phyloP scores from a whole-genome alignment of 345 rosid species.

The Capsella bursapastoris region DNA sequence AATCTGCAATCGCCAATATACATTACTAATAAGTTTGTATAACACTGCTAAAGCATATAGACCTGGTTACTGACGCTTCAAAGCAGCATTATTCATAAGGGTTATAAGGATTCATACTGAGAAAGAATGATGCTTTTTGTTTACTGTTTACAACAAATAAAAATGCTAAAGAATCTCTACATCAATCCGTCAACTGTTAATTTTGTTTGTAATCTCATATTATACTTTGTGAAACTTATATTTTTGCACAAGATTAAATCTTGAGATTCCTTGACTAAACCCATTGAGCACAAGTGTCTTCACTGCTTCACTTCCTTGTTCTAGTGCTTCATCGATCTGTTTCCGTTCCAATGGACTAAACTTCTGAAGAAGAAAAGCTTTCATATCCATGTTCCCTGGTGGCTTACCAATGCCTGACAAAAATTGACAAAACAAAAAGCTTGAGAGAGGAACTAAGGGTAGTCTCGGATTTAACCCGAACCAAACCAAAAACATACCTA shows the following conservation, averaged over 20 bases:
- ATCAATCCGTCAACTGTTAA: background rate
- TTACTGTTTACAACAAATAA: background rate
- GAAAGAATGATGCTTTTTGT: too few species aligned
- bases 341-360: slow-evolving; percentile 70
- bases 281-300: slow-evolving; percentile 63
- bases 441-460: background rate
- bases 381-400: slow-evolving; percentile 92
- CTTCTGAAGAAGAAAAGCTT: slow-evolving; percentile 86
- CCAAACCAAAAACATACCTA: slow-evolving; percentile 51
- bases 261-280: slow-evolving; percentile 58
- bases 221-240: slow-evolving; percentile 71
- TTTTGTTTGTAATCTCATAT: background rate
- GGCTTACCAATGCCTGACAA: slow-evolving; percentile 84
- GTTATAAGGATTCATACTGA: too few species aligned
- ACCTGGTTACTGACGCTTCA: too few species aligned
- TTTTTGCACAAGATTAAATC: slow-evolving; percentile 79
- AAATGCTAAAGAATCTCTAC: background rate
- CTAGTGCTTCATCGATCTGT: slow-evolving; percentile 73
- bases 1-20: background rate
- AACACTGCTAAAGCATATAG: too few species aligned
- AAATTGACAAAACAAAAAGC: slow-evolving; percentile 12
- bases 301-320: slow-evolving; percentile 75
- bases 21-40: background rate
- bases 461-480: background rate
- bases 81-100: too few species aligned